phyloP scores from a whole-genome alignment of 1,284 basidiomycete species.

The Cutaneotrichosporon cutaneum region DNA sequence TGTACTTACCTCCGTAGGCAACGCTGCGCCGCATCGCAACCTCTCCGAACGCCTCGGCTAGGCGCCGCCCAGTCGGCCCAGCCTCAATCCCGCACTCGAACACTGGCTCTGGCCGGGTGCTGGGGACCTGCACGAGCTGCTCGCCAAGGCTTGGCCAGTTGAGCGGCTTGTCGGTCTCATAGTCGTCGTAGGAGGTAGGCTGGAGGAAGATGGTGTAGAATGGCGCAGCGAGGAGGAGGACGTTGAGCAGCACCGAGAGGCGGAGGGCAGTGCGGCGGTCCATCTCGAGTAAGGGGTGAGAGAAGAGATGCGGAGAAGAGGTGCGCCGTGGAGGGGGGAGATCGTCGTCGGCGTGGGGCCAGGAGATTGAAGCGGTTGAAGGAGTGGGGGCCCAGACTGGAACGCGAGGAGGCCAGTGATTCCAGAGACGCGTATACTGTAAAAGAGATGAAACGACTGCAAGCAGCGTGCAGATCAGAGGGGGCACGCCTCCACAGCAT shows the following conservation, averaged over 20 bases:
- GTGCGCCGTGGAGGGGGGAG: neutral
- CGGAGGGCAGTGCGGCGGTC: slow-evolving; percentile 13
- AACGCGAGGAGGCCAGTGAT: no score
- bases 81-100: slow-evolving; percentile 14
- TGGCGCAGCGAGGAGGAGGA: slow-evolving; percentile 12
- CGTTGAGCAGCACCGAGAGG: slow-evolving; percentile 16
- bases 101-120: neutral
- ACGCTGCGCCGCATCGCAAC: slow-evolving; percentile 11
- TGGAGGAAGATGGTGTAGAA: slow-evolving; percentile 4
- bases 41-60: slow-evolving; percentile 13
- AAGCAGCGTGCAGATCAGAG: no score
- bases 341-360: no score
- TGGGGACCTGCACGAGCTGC: neutral
- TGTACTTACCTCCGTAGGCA: neutral
- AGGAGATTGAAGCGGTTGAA: no score
- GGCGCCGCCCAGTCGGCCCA: slow-evolving; percentile 2
- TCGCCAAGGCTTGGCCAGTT: neutral
- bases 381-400: no score
- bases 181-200: neutral
- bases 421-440: no score
- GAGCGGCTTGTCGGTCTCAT: neutral
- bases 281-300: neutral
- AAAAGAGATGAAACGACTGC: no score
- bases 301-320: neutral
- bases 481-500: no score